Base-by-base conservation (phyloP, 2,329 filamentous ascomycete species). In the Botryosphaeria dothidea region DNA sequence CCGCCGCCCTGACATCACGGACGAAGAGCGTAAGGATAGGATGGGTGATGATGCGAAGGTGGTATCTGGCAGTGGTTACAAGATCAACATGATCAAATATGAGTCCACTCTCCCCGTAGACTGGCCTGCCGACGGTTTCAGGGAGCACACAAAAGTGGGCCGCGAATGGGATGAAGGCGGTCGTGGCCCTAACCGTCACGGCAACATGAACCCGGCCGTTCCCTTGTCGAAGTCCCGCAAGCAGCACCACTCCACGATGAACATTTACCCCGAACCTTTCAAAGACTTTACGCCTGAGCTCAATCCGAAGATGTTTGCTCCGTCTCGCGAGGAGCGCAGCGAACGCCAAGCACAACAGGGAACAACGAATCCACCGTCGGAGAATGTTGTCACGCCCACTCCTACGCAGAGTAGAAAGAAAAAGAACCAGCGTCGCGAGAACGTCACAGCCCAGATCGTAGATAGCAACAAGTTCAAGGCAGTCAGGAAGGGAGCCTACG, bases 151-250 rank as follows among this genome's bases (percentile, higher is more conserved):
- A 96, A 81, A 97, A 92, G 79, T 90, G 90, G 66, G 93, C 96
- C 75, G 92, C 96, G 2, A 84, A 98, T 68, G 94, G 97, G 83
- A 97, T 96, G 82, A 87, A 98, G 79, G 54, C 6, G 19, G 56
- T 23, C 27, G 11, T n/a, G 48, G 25, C 3, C 36, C 61, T 6
- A 45, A 36, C 19, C 19, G 49, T 5, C 43, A 11, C 15, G 29
- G 23, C 29, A 31, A 29, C 17, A 41, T 64, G 19, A 64, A 64
- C 52, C 51, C 41, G 9, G 41, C 62, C 13, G 62, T 64, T 17
- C 62, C 62, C 19, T 29, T 58, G 15, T 64, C 62, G 3, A 31
- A 9, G 13, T 64, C 62, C 3, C 29, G 4, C 25, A 64, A 49
- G 43, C 19, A 25, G 21, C 27, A 38, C 34, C 62, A 57, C 43